These are phyloP conservation scores for Xylona heveae DNA, from an alignment of 495 filamentous ascomycete species.

Conservation along the genomic window DNA sequence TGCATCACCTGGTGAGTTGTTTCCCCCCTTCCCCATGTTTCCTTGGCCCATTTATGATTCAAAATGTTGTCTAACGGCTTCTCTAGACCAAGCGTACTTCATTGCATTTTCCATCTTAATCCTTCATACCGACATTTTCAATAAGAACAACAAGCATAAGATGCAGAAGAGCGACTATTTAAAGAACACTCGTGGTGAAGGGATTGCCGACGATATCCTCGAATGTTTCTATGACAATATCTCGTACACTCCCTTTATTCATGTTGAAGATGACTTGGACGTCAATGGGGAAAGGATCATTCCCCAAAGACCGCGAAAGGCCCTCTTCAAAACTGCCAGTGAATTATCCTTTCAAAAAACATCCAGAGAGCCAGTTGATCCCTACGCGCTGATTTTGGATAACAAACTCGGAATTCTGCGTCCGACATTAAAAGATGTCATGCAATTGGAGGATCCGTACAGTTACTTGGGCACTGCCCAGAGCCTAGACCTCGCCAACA, in stretches of 20 bases:
- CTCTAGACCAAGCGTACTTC: slow-evolving; percentile 76
- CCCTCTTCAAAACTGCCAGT: slow-evolving; percentile 45
- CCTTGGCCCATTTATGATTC: not conserved
- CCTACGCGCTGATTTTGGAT: slow-evolving; percentile 85
- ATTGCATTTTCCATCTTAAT: slow-evolving; percentile 94
- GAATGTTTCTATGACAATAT: slow-evolving; percentile 98
- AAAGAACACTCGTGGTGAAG: slow-evolving; percentile 79
- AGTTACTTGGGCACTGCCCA: slow-evolving; percentile 58
- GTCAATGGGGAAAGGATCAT: slow-evolving; percentile 54
- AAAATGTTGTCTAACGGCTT: slow-evolving; percentile 4
- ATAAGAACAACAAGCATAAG: slow-evolving; percentile 98
- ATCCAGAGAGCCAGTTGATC: slow-evolving; percentile 72
- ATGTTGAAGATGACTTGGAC: slow-evolving; percentile 79
- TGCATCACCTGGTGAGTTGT: slow-evolving; percentile 38
- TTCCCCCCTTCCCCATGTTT: not conserved
- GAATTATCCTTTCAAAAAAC: slow-evolving; percentile 43
- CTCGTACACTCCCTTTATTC: slow-evolving; percentile 91
- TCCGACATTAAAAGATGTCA: slow-evolving; percentile 73
- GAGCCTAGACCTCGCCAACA: slow-evolving; percentile 47
- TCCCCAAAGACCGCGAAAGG: slow-evolving; percentile 47
- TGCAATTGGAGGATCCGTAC: slow-evolving; percentile 84
- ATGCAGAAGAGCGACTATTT: slow-evolving; percentile 95
- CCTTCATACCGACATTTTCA: slow-evolving; percentile 93
- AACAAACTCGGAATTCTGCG: slow-evolving; percentile 60
- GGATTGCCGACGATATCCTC: slow-evolving; percentile 76